Conservation (phyloP, 208 protist species). For the Leishmania guyanensis region DNA sequence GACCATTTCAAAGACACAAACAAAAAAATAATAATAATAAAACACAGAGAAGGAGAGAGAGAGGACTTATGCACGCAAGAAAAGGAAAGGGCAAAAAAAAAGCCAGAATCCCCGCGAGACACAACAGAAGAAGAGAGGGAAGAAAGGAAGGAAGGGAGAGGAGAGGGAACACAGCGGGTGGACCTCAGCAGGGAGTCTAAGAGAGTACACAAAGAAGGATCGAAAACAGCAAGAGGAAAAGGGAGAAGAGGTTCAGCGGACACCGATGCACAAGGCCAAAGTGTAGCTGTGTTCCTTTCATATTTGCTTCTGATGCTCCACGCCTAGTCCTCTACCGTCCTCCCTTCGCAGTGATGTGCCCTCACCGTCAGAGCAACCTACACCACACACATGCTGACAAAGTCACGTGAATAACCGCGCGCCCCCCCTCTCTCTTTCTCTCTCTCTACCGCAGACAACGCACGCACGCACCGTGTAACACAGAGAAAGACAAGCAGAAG, state of each 20-base stretch:
- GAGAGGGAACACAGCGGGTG: not conserved
- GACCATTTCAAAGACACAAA: no score
- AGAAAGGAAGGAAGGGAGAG: not conserved
- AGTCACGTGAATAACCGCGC: not conserved
- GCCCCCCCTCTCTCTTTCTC: not conserved
- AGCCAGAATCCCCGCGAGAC: not conserved
- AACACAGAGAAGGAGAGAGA: not conserved
- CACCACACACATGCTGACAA: not conserved
- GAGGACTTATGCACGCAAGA: not conserved
- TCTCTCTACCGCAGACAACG: slow-evolving; percentile 4
- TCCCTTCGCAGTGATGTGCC: not conserved
- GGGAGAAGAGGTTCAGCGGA: not conserved
- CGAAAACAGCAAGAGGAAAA: not conserved
- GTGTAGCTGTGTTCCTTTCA: not conserved
- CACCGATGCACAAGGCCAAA: not conserved
- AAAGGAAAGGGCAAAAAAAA: not conserved
- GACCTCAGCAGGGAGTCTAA: not conserved
- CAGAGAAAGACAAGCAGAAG: slow-evolving; percentile 1
- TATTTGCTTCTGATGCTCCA: not conserved
- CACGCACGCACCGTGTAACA: not conserved
- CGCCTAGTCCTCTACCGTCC: not conserved
- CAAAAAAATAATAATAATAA: not conserved
- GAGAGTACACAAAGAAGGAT: not conserved
- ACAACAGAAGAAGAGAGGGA: not conserved
- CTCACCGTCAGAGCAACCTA: not conserved